These are phyloP conservation scores for Wickerhamomyces canadensis DNA, from an alignment of 805 yeast species.

Conservation along the genomic window DNA sequence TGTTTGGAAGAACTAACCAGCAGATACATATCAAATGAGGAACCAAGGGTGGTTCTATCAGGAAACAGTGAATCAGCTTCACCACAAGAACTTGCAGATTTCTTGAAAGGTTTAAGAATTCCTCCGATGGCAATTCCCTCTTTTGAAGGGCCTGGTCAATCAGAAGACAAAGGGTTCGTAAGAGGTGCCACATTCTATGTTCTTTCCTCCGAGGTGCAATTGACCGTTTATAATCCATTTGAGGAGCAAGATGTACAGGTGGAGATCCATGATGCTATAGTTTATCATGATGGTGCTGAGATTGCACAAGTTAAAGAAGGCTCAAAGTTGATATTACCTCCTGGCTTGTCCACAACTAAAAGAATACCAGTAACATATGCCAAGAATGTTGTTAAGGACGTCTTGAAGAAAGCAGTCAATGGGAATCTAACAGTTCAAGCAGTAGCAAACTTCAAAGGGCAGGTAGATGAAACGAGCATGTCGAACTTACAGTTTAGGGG, in stretches of 20 bases:
- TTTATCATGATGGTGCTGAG: conserved; percentile 39
- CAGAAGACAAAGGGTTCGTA: conserved; percentile 33
- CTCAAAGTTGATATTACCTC: conserved; percentile 40
- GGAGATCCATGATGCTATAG: conserved; percentile 40
- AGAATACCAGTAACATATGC: conserved; percentile 42
- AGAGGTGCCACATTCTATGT: conserved; percentile 48
- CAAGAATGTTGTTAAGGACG: conserved; percentile 41
- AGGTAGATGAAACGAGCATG: conserved; percentile 34
- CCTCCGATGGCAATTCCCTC: conserved; percentile 27
- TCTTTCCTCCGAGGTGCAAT: conserved; percentile 47
- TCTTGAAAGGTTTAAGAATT: conserved; percentile 20
- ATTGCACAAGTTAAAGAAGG: conserved; percentile 40
- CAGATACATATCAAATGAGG: conserved; percentile 33
- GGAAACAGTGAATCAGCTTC: conserved; percentile 24
- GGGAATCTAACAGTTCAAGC: conserved; percentile 45
- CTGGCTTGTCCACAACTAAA: conserved; percentile 47
- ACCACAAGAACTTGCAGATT: conserved; percentile 22
- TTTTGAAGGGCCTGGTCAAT: conserved; percentile 10
- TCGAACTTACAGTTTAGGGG: conserved; percentile 45
- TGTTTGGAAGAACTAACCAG: conserved; percentile 32
- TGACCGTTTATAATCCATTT: conserved; percentile 51
- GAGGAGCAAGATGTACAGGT: conserved; percentile 39
- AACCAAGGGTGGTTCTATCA: conserved; percentile 25
- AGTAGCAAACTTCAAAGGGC: conserved; percentile 35
- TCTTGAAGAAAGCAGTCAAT: conserved; percentile 44